A percentile compares a stretch with the other conserved stretches of the same genome.
These are phyloP conservation scores for Lotmaria passim DNA, from an alignment of 208 protist genomes.

Conservation along the genomic window DNA sequence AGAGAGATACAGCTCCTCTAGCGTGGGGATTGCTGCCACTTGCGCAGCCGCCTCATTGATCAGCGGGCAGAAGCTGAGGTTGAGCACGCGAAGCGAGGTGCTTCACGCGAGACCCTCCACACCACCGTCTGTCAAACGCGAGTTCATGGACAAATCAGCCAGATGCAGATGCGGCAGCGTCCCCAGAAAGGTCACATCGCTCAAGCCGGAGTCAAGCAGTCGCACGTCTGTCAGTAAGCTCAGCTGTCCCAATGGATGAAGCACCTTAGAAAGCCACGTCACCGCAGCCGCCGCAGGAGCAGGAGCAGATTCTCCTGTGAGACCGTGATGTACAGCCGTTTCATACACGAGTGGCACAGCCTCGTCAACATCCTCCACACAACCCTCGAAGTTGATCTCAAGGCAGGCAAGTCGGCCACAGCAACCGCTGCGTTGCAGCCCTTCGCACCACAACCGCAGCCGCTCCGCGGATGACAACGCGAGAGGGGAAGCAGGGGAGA, in stretches of 20 bases:
- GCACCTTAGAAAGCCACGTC: not conserved
- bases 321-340: no score
- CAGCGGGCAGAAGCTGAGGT: conserved; percentile 10
- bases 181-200: conserved; percentile 11
- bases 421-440: not conserved
- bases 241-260: no score
- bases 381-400: conserved; percentile 19
- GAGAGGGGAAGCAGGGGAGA: not conserved
- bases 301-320: no score
- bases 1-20: conserved; percentile 28
- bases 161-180: conserved; percentile 14
- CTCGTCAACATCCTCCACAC: not conserved
- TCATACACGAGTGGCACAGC: not conserved
- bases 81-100: conserved; percentile 9
- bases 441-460: not conserved
- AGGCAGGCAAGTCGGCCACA: not conserved
- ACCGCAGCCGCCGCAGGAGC: not conserved
- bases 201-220: conserved; percentile 1
- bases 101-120: conserved; percentile 11
- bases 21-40: not conserved
- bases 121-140: conserved; percentile 6
- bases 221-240: conserved; percentile 8
- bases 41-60: conserved; percentile 11
- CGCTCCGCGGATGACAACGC: no score
- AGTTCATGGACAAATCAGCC: conserved; percentile 9